phyloP scores from a whole-genome alignment of 768 basidiomycete species.

The Holtermannia corniformis region DNA sequence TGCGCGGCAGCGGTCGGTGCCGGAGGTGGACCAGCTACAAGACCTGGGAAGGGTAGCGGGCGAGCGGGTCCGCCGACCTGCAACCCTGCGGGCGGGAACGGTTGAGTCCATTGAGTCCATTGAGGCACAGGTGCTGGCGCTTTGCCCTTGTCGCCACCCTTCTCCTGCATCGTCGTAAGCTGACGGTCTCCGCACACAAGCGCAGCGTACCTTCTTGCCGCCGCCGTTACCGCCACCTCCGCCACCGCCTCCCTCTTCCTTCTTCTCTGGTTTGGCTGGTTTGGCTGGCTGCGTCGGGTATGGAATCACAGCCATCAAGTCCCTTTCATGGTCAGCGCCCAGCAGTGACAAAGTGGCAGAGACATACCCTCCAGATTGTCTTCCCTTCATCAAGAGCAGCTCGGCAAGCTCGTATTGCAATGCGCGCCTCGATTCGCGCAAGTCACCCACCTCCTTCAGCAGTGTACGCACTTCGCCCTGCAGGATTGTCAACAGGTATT shows the following conservation, averaged over 20 bases:
- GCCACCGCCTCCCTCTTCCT: background rate
- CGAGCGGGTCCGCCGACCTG: conserved; percentile 24
- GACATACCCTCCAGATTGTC: conserved; percentile 38
- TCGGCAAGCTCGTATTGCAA: conserved; percentile 38
- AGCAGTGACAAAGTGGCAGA: background rate
- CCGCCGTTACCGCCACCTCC: background rate
- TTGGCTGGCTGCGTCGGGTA: conserved; percentile 28
- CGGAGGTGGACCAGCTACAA: conserved; percentile 14
- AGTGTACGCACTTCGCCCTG: conserved; percentile 38
- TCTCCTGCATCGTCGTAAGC: background rate
- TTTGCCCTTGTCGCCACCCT: conserved; percentile 1
- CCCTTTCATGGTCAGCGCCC: conserved; percentile 11
- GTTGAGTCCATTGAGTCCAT: background rate
- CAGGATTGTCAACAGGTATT: background rate
- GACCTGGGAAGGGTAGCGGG: conserved; percentile 18
- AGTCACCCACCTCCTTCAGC: conserved; percentile 39
- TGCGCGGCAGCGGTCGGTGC: conserved; percentile 1
- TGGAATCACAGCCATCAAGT: conserved; percentile 34
- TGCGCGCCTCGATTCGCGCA: conserved; percentile 36
- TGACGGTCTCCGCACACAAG: background rate
- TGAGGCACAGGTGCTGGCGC: background rate
- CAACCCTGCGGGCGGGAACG: conserved; percentile 1
- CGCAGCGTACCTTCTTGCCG: background rate
- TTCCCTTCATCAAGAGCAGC: conserved; percentile 37
- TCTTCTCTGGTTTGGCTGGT: conserved; percentile 16